A percentile compares a stretch with the other conserved stretches of the same genome.
These are phyloP conservation scores for Fusarium sororula DNA, from an alignment of 2,329 filamentous ascomycete species.

Conservation along the genomic window DNA sequence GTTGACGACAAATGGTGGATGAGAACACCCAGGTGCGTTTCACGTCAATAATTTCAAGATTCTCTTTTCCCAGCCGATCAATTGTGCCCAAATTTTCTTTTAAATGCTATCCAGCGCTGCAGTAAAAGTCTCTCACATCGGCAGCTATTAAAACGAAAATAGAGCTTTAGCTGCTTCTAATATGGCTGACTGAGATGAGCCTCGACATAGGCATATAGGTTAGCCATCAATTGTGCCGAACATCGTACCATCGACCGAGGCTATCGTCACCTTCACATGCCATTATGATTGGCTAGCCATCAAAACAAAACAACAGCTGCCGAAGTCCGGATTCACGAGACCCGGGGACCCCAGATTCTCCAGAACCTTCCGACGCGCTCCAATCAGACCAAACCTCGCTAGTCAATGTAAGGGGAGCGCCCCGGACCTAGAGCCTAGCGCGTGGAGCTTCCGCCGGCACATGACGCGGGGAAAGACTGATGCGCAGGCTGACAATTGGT, in stretches of 20 bases:
- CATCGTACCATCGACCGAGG: fast-evolving
- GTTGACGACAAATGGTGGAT: too few species aligned
- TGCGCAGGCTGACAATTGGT: background rate
- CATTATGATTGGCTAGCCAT: background rate
- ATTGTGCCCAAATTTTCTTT: too few species aligned
- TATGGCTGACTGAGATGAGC: too few species aligned
- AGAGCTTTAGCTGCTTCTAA: too few species aligned
- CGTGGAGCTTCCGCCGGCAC: background rate
- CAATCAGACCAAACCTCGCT: background rate
- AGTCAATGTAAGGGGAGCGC: background rate
- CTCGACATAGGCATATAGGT: too few species aligned
- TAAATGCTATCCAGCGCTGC: too few species aligned
- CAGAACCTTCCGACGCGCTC: background rate
- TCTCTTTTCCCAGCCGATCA: too few species aligned
- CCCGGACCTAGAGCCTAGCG: background rate
- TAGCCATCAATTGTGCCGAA: fast-evolving
- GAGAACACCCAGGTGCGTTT: too few species aligned
- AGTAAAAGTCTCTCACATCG: too few species aligned
- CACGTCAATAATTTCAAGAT: too few species aligned
- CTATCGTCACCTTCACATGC: background rate
- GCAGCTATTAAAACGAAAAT: too few species aligned
- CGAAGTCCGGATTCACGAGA: background rate
- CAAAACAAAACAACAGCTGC: background rate
- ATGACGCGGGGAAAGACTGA: background rate
- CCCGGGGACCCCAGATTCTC: background rate